Conservation (phyloP, 2,329 filamentous ascomycete species). For the Periconia digitata region DNA sequence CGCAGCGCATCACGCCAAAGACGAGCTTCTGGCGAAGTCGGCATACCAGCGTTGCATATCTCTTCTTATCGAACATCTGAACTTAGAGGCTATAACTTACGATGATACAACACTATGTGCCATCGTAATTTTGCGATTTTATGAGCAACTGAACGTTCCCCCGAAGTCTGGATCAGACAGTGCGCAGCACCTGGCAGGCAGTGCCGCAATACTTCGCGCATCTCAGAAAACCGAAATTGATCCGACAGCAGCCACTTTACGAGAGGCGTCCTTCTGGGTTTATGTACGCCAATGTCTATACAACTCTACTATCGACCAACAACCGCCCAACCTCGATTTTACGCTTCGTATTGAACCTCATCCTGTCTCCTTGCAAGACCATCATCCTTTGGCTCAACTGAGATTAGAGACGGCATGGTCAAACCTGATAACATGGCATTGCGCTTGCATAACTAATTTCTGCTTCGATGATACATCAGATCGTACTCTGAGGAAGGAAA, state of each 20-base stretch:
- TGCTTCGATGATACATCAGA: slow-evolving; percentile 28
- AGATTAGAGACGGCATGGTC: slow-evolving; percentile 34
- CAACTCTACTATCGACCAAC: slow-evolving; percentile 35
- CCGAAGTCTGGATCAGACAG: slow-evolving; percentile 30
- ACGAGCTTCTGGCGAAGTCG: slow-evolving; percentile 20
- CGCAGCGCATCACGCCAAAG: slow-evolving; percentile 27
- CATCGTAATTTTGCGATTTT: slow-evolving; percentile 36
- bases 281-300: slow-evolving; percentile 38
- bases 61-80: slow-evolving; percentile 32
- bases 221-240: slow-evolving; percentile 31
- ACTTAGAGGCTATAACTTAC: slow-evolving; percentile 25
- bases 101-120: slow-evolving; percentile 33
- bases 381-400: slow-evolving; percentile 27
- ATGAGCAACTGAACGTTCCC: slow-evolving; percentile 34
- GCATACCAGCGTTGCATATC: slow-evolving; percentile 33
- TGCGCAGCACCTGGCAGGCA: slow-evolving; percentile 32
- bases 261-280: slow-evolving; percentile 37
- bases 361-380: slow-evolving; percentile 18
- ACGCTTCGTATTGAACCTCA: slow-evolving; percentile 26
- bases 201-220: slow-evolving; percentile 32
- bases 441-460: slow-evolving; percentile 31
- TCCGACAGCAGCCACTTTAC: slow-evolving; percentile 34
- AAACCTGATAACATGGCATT: slow-evolving; percentile 38
- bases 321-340: slow-evolving; percentile 32
- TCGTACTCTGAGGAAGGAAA: slow-evolving; percentile 9